Evolutionary conservation across 2,329 filamentous ascomycete species (phyloP).

Genomic region (Phoma herbarum): DNA sequence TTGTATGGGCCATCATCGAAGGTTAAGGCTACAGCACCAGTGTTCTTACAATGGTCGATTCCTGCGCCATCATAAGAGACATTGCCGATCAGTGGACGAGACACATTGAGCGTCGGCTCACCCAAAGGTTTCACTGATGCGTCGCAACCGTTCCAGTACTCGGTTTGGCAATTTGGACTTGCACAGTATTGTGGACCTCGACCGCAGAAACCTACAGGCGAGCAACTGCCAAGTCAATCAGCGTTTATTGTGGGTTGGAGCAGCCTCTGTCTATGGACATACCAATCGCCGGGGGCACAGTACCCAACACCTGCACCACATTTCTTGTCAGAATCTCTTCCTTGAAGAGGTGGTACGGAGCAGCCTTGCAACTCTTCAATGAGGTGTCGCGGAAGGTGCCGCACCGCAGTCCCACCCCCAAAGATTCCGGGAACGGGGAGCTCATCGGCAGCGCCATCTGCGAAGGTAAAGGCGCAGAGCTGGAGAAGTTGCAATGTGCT

Average conservation of each 20-base stretch:
- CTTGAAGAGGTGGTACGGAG: neutral
- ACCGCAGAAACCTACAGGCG: neutral
- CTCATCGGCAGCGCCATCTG: neutral
- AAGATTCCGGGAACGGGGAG: neutral
- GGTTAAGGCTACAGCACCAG: neutral
- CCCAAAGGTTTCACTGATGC: neutral
- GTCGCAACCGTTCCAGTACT: neutral
- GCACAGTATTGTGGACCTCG: neutral
- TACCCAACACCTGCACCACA: neutral
- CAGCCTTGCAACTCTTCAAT: neutral
- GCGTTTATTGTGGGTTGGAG: neutral
- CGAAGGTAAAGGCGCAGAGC: neutral
- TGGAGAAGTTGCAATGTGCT: neutral
- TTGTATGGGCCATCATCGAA: neutral
- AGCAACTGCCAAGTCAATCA: neutral
- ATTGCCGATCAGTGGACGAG: neutral
- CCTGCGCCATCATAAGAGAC: neutral
- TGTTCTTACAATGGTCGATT: neutral
- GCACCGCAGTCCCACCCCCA: neutral
- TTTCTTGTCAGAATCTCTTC: neutral
- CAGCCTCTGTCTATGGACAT: neutral
- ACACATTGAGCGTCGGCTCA: neutral
- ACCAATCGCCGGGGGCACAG: neutral
- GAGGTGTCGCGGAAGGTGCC: neutral
- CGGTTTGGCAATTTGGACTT: neutral